These are phyloP conservation scores for Zygosaccharomyces pseudobailii DNA, from an alignment of 1,139 yeast species.

Conservation along the genomic window DNA sequence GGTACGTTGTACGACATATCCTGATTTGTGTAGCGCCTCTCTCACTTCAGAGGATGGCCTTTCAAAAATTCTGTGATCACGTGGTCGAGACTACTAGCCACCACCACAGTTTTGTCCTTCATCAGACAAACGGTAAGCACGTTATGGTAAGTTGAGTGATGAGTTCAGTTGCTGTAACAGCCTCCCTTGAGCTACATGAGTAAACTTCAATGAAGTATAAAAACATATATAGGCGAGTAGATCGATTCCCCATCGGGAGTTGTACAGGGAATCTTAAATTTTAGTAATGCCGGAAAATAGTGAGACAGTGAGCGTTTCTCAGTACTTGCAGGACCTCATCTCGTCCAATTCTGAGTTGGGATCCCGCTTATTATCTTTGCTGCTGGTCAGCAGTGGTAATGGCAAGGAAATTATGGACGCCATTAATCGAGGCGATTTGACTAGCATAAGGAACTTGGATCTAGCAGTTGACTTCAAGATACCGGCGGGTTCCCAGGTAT, in stretches of 20 bases:
- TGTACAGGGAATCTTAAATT: not conserved
- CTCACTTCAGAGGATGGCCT: too few relatives aligned
- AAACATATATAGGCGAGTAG: not conserved
- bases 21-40: too few relatives aligned
- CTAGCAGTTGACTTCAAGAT: constrained; percentile 7
- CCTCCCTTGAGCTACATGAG: not conserved
- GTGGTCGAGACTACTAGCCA: constrained; percentile 1
- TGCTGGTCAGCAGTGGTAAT: constrained; percentile 29
- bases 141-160: not conserved
- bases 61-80: too few relatives aligned
- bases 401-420: constrained; percentile 28
- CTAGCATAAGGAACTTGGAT: constrained; percentile 5
- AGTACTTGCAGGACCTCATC: constrained; percentile 21
- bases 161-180: not conserved
- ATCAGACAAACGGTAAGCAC: not conserved
- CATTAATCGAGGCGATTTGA: constrained; percentile 21
- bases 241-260: not conserved
- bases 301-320: constrained; percentile 9
- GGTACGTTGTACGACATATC: too few relatives aligned
- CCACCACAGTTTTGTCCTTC: constrained; percentile 13
- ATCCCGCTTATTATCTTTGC: constrained; percentile 28
- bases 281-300: not conserved
- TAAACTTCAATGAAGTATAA: not conserved
- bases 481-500: not conserved
- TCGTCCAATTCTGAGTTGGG: constrained; percentile 30